Base-by-base conservation (phyloP, 768 basidiomycete genomes). In the Lentinula detonsa region DNA sequence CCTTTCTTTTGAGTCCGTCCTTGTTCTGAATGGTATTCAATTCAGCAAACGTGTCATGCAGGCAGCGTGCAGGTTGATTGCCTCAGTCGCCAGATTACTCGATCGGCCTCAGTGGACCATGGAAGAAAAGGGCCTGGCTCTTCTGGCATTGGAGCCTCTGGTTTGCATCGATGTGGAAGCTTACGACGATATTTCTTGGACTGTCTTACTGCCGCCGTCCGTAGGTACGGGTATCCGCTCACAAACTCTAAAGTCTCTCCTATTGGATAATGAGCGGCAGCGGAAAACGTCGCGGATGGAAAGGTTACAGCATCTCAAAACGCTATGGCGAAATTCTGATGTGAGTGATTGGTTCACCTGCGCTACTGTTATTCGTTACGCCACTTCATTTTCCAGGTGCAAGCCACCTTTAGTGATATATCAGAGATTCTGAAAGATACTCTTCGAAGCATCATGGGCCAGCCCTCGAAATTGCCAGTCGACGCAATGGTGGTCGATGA, bases 261-360 rank as follows among this genome's bases (percentile, higher is more conserved):
- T 67, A 28, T 57, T 49, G 6, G 58, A 57, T 35, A 56, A 65
- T 57, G 61, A 34, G 21, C 49, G 46, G 46, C 64, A 52, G 43
- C 58, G 61, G 54, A 59, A 57, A 40, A 56, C 55, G 15, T 54
- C 54, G 42, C 57, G 61, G 28, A 62, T 66, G 40, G 56, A 70
- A 45, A 74, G 79, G 60, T 69, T 73, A 16, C 71, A 72, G 43
- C 73, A 93, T 23, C 81, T 89, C 53, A 75, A 76, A 33, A 69
- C 81, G 7, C 70, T 93, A 28, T 93, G 92, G 84, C 83, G 84
- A 61, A 83, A 82, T 61, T 66, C 76, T 48, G 90, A 92, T 65
- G 93, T 93, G 65, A 67, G 84, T 77, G 40, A 59, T 18, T 48
- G 23, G 56, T 11, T 15, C 28, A 28, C 28, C 28, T 28, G 28